These are phyloP conservation scores for Heterobasidion irregulare DNA, from an alignment of 1,284 basidiomycete genomes.

Conservation along the genomic window DNA sequence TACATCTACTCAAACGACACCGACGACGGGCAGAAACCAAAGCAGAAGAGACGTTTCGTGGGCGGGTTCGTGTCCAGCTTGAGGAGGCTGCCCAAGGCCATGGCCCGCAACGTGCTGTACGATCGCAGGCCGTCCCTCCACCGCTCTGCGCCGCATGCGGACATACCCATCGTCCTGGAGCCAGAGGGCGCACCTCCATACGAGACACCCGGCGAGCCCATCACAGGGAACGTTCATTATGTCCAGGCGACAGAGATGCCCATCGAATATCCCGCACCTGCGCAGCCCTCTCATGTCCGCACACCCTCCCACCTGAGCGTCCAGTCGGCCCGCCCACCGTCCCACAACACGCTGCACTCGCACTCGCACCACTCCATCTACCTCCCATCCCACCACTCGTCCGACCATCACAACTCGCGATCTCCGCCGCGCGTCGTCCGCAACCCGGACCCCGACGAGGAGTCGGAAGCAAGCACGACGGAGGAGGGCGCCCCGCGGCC, in stretches of 20 bases:
- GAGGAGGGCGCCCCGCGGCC: neutral
- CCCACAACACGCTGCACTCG: slow-evolving; percentile 7
- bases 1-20: neutral
- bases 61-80: slow-evolving; percentile 23
- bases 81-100: slow-evolving; percentile 17
- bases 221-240: slow-evolving; percentile 16
- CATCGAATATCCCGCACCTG: slow-evolving; percentile 6
- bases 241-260: slow-evolving; percentile 15
- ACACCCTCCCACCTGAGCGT: slow-evolving; percentile 3
- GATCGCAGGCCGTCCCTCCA: slow-evolving; percentile 10
- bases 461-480: slow-evolving; percentile 2
- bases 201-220: slow-evolving; percentile 13
- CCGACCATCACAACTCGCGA: slow-evolving; percentile 2
- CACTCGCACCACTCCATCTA: slow-evolving; percentile 7
- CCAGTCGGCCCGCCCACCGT: slow-evolving; percentile 5
- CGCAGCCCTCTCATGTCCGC: slow-evolving; percentile 1
- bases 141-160: neutral
- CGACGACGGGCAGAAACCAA: slow-evolving; percentile 1
- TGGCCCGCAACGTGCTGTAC: slow-evolving; percentile 14
- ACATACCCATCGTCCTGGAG: neutral
- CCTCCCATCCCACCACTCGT: slow-evolving; percentile 8
- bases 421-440: slow-evolving; percentile 11
- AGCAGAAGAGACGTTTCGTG: slow-evolving; percentile 17
- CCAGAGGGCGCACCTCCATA: slow-evolving; percentile 16
- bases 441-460: slow-evolving; percentile 11